Conservation (phyloP, 2,329 filamentous ascomycete species). For the Periconia sp. region DNA sequence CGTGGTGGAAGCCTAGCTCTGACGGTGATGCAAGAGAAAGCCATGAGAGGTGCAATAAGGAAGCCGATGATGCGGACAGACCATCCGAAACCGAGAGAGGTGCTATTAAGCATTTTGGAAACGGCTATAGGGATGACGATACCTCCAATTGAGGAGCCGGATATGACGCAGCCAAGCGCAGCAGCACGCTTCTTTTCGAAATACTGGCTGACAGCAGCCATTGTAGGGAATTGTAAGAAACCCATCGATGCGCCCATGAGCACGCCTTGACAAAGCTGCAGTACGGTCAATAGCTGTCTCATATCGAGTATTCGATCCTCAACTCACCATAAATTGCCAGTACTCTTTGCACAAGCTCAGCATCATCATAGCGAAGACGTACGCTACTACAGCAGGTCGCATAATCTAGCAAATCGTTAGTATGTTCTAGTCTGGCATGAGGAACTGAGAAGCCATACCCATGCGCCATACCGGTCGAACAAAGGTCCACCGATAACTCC, state of each 20-base stretch:
- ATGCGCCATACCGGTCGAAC: conserved; percentile 60
- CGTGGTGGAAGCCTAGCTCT: conserved; percentile 55
- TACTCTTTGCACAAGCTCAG: conserved; percentile 59
- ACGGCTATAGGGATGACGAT: conserved; percentile 68
- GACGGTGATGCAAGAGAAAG: conserved; percentile 59
- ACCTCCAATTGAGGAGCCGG: conserved; percentile 58
- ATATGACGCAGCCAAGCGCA: conserved; percentile 55
- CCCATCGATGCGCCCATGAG: conserved; percentile 56
- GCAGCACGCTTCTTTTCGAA: conserved; percentile 56
- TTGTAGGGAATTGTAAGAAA: conserved; percentile 56
- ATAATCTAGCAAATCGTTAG: conserved; percentile 49
- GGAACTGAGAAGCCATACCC: conserved; percentile 31
- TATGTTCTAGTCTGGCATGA: background rate
- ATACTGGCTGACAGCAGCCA: conserved; percentile 52
- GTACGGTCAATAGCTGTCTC: no score
- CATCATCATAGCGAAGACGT: conserved; percentile 68
- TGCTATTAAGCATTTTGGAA: conserved; percentile 55
- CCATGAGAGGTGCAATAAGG: conserved; percentile 63
- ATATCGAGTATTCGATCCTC: no score
- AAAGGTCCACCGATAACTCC: conserved; percentile 66
- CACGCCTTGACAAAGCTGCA: conserved; percentile 60
- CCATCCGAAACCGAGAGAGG: conserved; percentile 61
- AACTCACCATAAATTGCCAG: conserved; percentile 60
- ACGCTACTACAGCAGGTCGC: conserved; percentile 57
- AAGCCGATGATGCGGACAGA: conserved; percentile 62